Conservation (phyloP, 106 monocot species). For the Vanilla planifolia region DNA sequence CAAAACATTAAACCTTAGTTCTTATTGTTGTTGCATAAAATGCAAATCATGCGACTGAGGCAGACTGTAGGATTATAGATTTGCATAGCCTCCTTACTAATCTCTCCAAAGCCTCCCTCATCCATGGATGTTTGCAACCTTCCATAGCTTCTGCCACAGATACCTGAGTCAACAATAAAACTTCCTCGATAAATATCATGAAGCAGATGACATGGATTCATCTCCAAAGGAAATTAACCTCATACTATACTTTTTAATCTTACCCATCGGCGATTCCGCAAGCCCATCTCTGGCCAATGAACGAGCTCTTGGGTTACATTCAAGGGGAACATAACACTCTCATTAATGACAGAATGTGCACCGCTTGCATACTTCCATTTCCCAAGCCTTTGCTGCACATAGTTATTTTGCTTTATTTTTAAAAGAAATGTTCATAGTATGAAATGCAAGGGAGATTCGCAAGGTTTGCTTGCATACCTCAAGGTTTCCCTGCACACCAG, state of each 20-base stretch:
- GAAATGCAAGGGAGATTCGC: background rate
- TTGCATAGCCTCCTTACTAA: slow-evolving; percentile 20
- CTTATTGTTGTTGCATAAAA: too few relatives aligned
- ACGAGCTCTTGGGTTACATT: slow-evolving; percentile 33
- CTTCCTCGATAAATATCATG: too few relatives aligned
- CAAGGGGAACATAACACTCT: slow-evolving; percentile 47
- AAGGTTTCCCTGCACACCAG: slow-evolving; percentile 46
- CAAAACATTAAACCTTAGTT: too few relatives aligned
- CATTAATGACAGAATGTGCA: slow-evolving; percentile 12
- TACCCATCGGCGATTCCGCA: slow-evolving; percentile 35
- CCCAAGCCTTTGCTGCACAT: slow-evolving; percentile 24
- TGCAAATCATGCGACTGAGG: background rate
- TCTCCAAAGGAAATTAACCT: background rate
- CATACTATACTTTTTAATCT: background rate
- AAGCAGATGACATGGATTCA: too few relatives aligned
- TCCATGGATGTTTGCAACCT: slow-evolving; percentile 37
- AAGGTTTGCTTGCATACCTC: slow-evolving; percentile 13
- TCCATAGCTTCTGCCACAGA: slow-evolving; percentile 28
- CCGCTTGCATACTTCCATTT: slow-evolving; percentile 44
- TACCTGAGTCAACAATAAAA: too few relatives aligned
- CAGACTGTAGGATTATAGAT: background rate
- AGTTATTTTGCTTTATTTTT: background rate
- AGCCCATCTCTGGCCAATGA: slow-evolving; percentile 41
- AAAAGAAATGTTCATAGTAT: background rate
- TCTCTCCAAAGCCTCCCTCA: slow-evolving; percentile 47